A percentile compares a stretch with the other conserved stretches of the same genome.
phyloP scores from a whole-genome alignment of 129 eudicot genomes.

The Gnaphalium uliginosum region DNA sequence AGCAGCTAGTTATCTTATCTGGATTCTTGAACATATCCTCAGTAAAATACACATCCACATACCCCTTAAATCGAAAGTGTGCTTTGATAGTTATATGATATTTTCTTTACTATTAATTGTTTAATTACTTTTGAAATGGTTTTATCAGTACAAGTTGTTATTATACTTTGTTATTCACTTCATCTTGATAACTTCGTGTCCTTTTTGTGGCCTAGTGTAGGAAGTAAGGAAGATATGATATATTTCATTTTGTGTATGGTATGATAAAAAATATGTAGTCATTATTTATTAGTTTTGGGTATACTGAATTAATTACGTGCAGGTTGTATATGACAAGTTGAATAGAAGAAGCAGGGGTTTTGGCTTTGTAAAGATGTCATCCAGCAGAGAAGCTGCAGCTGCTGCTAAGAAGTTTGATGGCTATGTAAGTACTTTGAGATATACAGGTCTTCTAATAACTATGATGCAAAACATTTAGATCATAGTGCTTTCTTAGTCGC shows the following conservation, averaged over 20 bases:
- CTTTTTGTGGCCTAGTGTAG: conserved; percentile 1
- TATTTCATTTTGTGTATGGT: too few relatives aligned
- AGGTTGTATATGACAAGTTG: conserved; percentile 82
- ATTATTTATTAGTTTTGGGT: not conserved
- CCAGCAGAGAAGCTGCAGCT: conserved; percentile 61
- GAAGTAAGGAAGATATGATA: too few relatives aligned
- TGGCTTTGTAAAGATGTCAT: conserved; percentile 83
- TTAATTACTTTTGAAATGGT: not conserved
- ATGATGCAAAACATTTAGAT: not conserved
- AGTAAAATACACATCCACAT: not conserved
- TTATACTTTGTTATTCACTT: not conserved
- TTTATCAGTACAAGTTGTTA: too few relatives aligned
- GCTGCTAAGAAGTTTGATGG: conserved; percentile 69
- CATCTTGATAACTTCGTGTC: not conserved
- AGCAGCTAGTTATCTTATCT: not conserved
- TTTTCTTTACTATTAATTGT: not conserved
- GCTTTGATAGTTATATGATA: not conserved
- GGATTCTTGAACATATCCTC: not conserved
- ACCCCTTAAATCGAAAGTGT: not conserved
- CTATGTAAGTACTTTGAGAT: conserved; percentile 49
- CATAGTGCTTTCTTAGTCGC: not conserved
- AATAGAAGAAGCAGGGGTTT: conserved; percentile 88
- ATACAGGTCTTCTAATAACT: too few relatives aligned
- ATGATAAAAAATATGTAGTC: too few relatives aligned
- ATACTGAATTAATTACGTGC: conserved; percentile 19